A percentile compares a stretch with the other conserved stretches of the same genome.
These are phyloP conservation scores for Cynara cardunculus DNA, from an alignment of 129 eudicot genomes.

Conservation along the genomic window DNA sequence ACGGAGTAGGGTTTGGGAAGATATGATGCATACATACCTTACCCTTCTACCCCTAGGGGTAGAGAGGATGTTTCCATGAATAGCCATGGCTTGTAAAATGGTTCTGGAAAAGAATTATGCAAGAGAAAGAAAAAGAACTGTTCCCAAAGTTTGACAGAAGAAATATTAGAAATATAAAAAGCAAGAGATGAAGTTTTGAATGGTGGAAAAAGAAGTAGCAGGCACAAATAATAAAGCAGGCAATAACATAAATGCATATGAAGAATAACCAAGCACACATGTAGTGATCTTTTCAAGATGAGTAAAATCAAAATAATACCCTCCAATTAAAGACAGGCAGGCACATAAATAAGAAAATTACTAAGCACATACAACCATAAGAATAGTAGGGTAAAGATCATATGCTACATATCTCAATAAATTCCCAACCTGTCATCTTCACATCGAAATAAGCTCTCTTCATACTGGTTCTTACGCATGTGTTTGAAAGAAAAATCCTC, in stretches of 20 bases:
- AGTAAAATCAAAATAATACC: background rate
- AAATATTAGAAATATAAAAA: background rate
- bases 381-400: background rate
- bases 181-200: background rate
- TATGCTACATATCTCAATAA: background rate
- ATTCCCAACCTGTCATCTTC: constrained; percentile 87
- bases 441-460: constrained; percentile 95
- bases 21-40: background rate
- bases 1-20: background rate
- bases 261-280: background rate
- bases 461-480: constrained; percentile 98
- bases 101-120: background rate
- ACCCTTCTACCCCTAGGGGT: background rate
- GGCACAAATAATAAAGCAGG: background rate
- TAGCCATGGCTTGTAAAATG: background rate
- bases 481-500: constrained; percentile 98
- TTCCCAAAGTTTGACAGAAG: background rate
- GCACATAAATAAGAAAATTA: background rate
- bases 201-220: background rate
- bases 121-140: background rate
- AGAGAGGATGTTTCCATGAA: background rate
- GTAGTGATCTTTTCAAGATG: background rate
- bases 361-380: background rate
- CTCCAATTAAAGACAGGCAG: background rate
- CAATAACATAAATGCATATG: background rate